These are phyloP conservation scores for Ulota crispa DNA, from an alignment of 225 moss, liverwort and hornwort species.

Conservation along the genomic window DNA sequence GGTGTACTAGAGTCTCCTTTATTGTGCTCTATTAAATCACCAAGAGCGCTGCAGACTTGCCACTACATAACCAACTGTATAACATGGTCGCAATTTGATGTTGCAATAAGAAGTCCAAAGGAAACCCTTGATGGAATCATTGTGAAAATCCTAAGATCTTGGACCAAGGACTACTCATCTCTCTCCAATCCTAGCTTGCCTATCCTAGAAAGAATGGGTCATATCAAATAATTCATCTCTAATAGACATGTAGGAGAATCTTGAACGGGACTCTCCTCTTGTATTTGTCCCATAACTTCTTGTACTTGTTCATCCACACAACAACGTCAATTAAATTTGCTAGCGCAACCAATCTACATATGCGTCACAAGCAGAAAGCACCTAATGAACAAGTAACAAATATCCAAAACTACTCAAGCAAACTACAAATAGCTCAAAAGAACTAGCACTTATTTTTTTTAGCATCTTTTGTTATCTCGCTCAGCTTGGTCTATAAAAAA, in stretches of 20 bases:
- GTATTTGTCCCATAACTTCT: slow-evolving; percentile 90
- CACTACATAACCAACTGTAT: not conserved
- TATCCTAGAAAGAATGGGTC: slow-evolving; percentile 2
- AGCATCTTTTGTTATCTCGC: slow-evolving; percentile 86
- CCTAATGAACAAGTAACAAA: not conserved
- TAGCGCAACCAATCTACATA: not conserved
- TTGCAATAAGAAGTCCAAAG: no score
- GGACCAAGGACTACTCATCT: not conserved
- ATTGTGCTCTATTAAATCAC: not conserved
- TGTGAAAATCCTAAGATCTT: not conserved
- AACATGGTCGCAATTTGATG: not conserved
- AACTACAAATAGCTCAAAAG: not conserved
- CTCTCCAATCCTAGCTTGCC: not conserved
- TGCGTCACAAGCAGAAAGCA: not conserved
- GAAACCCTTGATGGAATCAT: not conserved
- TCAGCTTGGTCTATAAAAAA: slow-evolving; percentile 82
- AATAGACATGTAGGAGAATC: slow-evolving; percentile 81
- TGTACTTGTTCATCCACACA: slow-evolving; percentile 54
- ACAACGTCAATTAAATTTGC: not conserved
- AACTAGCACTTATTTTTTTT: slow-evolving; percentile 61
- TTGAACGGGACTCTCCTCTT: no score
- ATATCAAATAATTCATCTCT: slow-evolving; percentile 22
- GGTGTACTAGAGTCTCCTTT: not conserved
- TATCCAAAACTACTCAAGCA: not conserved
- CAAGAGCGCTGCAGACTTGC: not conserved